These are phyloP conservation scores for Combretum micranthum DNA, from an alignment of 345 rosid genomes.

Conservation along the genomic window DNA sequence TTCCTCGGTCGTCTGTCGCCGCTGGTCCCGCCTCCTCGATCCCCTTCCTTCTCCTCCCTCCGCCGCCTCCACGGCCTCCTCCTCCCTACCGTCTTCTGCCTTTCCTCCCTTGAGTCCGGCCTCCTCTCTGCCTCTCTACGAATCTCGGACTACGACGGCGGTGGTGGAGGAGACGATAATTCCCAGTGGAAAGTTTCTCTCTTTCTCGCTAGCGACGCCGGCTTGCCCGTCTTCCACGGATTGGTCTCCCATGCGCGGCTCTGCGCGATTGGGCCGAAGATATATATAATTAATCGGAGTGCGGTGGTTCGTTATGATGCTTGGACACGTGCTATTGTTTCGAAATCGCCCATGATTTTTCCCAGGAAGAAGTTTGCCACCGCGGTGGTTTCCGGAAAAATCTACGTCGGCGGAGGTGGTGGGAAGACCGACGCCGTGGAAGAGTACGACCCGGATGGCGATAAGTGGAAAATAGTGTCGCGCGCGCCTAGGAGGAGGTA, in stretches of 20 bases:
- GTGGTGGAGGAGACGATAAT: not conserved
- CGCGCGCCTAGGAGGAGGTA: constrained; percentile 56
- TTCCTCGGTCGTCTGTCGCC: constrained; percentile 73
- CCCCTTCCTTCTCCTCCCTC: constrained; percentile 53
- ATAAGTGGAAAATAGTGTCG: constrained; percentile 57
- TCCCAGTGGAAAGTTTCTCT: constrained; percentile 30
- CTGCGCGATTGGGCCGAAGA: constrained; percentile 56
- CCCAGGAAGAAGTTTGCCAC: constrained; percentile 71
- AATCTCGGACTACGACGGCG: constrained; percentile 5
- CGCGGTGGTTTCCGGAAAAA: constrained; percentile 50
- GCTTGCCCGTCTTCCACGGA: constrained; percentile 17
- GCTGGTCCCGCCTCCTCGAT: constrained; percentile 74
- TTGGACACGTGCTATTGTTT: constrained; percentile 39
- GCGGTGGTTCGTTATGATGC: constrained; percentile 53
- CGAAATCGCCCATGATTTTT: constrained; percentile 43
- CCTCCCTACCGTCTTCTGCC: constrained; percentile 48
- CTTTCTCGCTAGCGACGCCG: constrained; percentile 13
- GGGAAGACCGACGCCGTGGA: constrained; percentile 47
- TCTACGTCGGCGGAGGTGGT: constrained; percentile 66
- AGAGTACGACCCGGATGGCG: constrained; percentile 67
- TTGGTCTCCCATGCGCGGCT: constrained; percentile 44
- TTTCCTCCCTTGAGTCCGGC: constrained; percentile 40
- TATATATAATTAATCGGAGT: constrained; percentile 47
- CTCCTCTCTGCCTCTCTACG: constrained; percentile 45
- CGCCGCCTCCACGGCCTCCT: constrained; percentile 51